A percentile compares a stretch with the other conserved stretches of the same genome.
Evolutionary conservation across 768 basidiomycete genomes (phyloP).

Genomic region (Tylopilus subfusipes): DNA sequence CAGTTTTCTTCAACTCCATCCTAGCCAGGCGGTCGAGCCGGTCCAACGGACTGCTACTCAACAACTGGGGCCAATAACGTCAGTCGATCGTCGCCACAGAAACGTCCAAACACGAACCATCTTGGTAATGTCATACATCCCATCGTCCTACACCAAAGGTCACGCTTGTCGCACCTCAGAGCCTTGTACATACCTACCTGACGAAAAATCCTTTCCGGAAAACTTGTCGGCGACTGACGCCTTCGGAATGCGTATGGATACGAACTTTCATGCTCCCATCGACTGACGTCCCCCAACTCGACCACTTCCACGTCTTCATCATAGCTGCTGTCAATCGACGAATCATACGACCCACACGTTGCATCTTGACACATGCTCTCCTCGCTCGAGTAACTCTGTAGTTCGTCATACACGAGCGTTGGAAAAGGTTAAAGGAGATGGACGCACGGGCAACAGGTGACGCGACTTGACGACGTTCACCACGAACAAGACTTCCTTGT

Average conservation of each 20-base stretch:
- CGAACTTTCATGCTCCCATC: slow-evolving; percentile 15
- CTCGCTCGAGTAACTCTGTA: slow-evolving; percentile 18
- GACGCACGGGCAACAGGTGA: slow-evolving; percentile 20
- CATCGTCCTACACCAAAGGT: slow-evolving; percentile 12
- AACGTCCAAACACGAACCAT: slow-evolving; percentile 20
- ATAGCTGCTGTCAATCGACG: slow-evolving; percentile 11
- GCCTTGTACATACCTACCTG: slow-evolving; percentile 13
- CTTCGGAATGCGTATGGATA: slow-evolving; percentile 12
- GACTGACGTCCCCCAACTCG: slow-evolving; percentile 8
- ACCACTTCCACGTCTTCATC: slow-evolving; percentile 21
- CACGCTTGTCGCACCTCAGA: neutral
- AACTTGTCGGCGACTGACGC: neutral
- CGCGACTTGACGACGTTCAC: slow-evolving; percentile 25
- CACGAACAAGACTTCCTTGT: slow-evolving; percentile 20
- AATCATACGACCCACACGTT: slow-evolving; percentile 2
- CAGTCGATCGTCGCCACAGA: slow-evolving; percentile 2
- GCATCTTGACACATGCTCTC: slow-evolving; percentile 9
- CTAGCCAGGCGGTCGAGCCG: slow-evolving; percentile 29
- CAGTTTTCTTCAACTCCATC: slow-evolving; percentile 29
- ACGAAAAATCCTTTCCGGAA: slow-evolving; percentile 1
- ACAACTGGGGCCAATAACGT: slow-evolving; percentile 17
- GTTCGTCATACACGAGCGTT: neutral
- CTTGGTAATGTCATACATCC: slow-evolving; percentile 20
- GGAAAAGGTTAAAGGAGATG: neutral
- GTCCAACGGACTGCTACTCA: slow-evolving; percentile 26